Evolutionary conservation across 1,284 basidiomycete species (phyloP).

Genomic region (Ceratobasidium sp.): DNA sequence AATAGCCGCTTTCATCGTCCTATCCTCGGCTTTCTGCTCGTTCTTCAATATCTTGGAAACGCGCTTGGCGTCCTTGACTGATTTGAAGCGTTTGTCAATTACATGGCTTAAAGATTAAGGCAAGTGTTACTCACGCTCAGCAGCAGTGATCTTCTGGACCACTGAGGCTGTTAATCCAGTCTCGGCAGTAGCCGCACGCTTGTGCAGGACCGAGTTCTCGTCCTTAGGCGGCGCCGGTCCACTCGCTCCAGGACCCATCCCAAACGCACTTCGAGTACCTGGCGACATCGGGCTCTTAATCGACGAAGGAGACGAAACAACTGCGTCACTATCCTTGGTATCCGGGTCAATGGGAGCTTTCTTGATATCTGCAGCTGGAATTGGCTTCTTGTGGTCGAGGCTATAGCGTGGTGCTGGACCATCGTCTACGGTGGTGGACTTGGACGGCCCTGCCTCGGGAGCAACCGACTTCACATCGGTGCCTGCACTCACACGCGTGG

Average conservation of each 20-base stretch:
- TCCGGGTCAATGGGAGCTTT: neutral
- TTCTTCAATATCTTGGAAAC: constrained; percentile 56
- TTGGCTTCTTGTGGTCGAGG: neutral
- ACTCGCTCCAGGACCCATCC: constrained; percentile 26
- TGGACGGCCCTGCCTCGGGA: neutral
- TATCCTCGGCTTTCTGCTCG: constrained; percentile 55
- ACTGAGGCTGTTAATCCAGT: constrained; percentile 18
- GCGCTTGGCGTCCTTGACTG: constrained; percentile 54
- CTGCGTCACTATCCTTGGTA: neutral
- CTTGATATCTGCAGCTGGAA: neutral
- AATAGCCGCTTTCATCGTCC: constrained; percentile 52
- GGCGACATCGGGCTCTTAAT: constrained; percentile 13
- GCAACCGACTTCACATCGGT: neutral
- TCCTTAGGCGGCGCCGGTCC: constrained; percentile 32
- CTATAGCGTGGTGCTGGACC: constrained; percentile 26
- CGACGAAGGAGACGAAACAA: constrained; percentile 4
- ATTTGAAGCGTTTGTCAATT: neutral
- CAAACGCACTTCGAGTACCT: constrained; percentile 23
- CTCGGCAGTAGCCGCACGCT: constrained; percentile 33
- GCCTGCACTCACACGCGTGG: neutral
- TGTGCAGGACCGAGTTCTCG: constrained; percentile 27
- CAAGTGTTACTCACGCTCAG: constrained; percentile 26
- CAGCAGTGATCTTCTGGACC: constrained; percentile 33
- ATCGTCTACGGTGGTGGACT: neutral
- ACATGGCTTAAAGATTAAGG: neutral